Evolutionary conservation across 495 filamentous ascomycete species (phyloP), one percentile per base, ranked within the genome.

Genomic region (Hapsidospora chrysogenum): DNA sequence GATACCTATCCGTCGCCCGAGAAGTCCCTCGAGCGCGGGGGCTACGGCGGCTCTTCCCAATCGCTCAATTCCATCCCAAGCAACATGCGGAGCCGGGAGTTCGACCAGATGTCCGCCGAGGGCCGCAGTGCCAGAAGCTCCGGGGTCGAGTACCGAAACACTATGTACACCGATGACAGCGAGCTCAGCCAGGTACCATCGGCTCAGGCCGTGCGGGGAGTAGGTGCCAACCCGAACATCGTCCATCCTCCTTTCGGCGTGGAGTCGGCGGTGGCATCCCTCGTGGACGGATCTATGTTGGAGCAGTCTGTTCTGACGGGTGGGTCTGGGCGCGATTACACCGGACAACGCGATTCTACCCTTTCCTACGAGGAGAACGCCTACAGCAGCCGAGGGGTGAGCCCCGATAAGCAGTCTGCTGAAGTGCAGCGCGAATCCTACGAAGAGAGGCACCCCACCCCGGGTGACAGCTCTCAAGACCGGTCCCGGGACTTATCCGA

Each of bases 181-280:
- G 61, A 76, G 44, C 49, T 78, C 18, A 76, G 78, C 29, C 67
- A 55, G 20, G 61, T 72, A 18, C 23, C 23, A 6, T 63, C 74
- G 29, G 78, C 72, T 14, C 78, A 80, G 41, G 68, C 76, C 32
- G 72, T 92, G 15, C 68, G 68, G 29, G 70, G 68, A 2, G 53
- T 78, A 17, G 78, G 67, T 21, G 70, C 75, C 13, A 92, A 84
- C 41, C 78, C 84, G 13, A 63, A 79, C 33, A 80, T 80, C 47
- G 66, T 85, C 2, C 74, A 80, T 33, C 69, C 66, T 4, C 76
- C 75, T 3, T 38, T 66, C n/a, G 78, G 65, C 5, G 76, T 87
- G 3, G 84, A 92, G 52, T 93, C 85, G 21, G 78, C 77, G 16
- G 85, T 93, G 22, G 86, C 85, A 9, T 92, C 84, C 6, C 63